A percentile compares a stretch with the other conserved stretches of the same genome.
Conservation (phyloP, 768 basidiomycete species). For the Mycena maculata region DNA sequence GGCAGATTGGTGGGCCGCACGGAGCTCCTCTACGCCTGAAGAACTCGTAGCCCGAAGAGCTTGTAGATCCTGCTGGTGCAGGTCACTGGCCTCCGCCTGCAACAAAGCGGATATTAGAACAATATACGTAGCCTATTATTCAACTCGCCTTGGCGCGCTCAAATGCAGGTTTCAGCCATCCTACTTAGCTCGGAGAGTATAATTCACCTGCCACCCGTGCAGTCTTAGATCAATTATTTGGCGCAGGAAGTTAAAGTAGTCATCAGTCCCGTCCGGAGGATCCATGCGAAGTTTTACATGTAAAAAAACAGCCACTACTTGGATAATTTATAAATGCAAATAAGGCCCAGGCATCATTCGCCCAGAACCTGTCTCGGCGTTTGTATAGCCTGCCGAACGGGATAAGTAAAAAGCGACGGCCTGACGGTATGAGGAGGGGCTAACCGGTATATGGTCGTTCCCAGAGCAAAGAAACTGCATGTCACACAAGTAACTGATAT, state of each 20-base stretch:
- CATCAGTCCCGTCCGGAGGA: background rate
- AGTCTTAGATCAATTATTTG: constrained; percentile 18
- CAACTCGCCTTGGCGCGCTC: constrained; percentile 77
- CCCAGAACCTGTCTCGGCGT: constrained; percentile 10
- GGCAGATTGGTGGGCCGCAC: constrained; percentile 67
- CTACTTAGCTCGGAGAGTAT: background rate
- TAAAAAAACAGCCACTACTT: constrained; percentile 15
- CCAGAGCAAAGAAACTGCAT: constrained; percentile 13
- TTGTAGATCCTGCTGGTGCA: constrained; percentile 78
- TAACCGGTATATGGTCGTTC: constrained; percentile 1
- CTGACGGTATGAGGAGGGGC: background rate
- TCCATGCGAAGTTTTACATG: background rate
- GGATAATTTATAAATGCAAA: constrained; percentile 9
- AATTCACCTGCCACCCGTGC: constrained; percentile 27
- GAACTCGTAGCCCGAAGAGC: constrained; percentile 71
- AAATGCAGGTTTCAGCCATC: constrained; percentile 52
- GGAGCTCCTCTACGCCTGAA: constrained; percentile 74
- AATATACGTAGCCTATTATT: background rate
- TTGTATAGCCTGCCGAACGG: background rate
- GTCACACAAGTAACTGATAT: constrained; percentile 10
- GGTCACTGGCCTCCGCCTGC: constrained; percentile 77
- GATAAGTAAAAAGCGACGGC: background rate
- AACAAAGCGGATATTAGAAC: constrained; percentile 29
- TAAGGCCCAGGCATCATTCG: constrained; percentile 8
- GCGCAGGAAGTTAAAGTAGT: constrained; percentile 14